A percentile compares a stretch with the other conserved stretches of the same genome.
phyloP scores from a whole-genome alignment of 371 early-diverging fungal species.

The Dipsacomyces acuminosporus region DNA sequence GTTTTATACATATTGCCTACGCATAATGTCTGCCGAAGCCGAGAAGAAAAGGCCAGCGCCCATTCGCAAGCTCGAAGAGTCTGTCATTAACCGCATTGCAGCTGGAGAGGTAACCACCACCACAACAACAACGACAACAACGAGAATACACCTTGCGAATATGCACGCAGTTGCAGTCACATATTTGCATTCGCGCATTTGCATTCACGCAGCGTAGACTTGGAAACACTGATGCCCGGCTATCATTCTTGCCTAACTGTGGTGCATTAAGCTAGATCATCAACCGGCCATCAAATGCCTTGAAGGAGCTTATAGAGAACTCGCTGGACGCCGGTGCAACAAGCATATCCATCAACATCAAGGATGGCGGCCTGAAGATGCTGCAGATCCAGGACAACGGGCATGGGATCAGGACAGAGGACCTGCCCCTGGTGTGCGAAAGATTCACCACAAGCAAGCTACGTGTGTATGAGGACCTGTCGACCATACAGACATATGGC shows the following conservation, averaged over 20 bases:
- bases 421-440: slow-evolving; percentile 84
- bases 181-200: too few relatives aligned
- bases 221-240: too few relatives aligned
- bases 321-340: slow-evolving; percentile 93
- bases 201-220: too few relatives aligned
- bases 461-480: slow-evolving; percentile 78
- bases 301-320: slow-evolving; percentile 99
- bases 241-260: too few relatives aligned
- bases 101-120: slow-evolving; percentile 84
- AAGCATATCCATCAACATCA: slow-evolving; percentile 70
- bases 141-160: too few relatives aligned
- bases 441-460: slow-evolving; percentile 97
- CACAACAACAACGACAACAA: too few relatives aligned
- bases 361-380: slow-evolving; percentile 86
- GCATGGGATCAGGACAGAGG: slow-evolving; percentile 82
- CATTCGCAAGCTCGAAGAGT: slow-evolving; percentile 66
- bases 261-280: slow-evolving; percentile 64
- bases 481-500: slow-evolving; percentile 85
- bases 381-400: slow-evolving; percentile 98
- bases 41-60: slow-evolving; percentile 30
- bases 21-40: too few relatives aligned
- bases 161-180: too few relatives aligned
- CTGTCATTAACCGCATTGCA: slow-evolving; percentile 90
- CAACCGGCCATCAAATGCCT: slow-evolving; percentile 86
- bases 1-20: too few relatives aligned